Base-by-base conservation (phyloP, 75 land plant species). In the Azolla pinnata region DNA sequence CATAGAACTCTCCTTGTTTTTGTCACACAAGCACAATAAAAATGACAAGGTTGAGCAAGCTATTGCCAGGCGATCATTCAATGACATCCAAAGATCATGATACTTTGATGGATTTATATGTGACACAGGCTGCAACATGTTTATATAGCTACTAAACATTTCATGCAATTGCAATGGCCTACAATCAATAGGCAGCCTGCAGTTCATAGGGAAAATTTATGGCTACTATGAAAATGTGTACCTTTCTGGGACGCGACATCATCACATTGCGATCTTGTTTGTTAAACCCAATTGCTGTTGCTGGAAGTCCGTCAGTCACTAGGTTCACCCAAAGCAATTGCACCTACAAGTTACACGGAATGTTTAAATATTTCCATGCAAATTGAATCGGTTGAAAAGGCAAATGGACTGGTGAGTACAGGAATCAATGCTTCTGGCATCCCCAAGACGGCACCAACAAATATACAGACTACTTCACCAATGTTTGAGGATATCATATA, bases 401-500 rank as follows among this genome's bases (percentile, higher is more conserved):
- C 91, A 63, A n/a, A n/a, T n/a, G n/a, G n/a, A n/a, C n/a, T n/a
- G n/a, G n/a, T n/a, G n/a, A n/a, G n/a, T 75, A 92, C 98, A 60
- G 98, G 98, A 21, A 86, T 71, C 46, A 93, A 83, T 42, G 98
- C 86, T 54, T 93, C 98, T 33, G 98, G 98, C 70, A 93, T 88
- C 51, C 98, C 98, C 61, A 93, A 81, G 19, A 84, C 86, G 62
- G 98, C 98, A 49, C 97, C 98, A 40, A 89, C 90, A 75, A 93
- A 93, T 24, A 93, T 93, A 58, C 98, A 93, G 59, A 93, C 98
- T 49, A 93, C 98, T 77, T 93, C 98, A 55, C 98, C 98, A 75
- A 93, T 93, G 52, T 93, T 93, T 53, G 98, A 93, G 30, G 98
- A 93, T 26, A 93, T 90, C 98, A 93, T 93, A 71, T 93, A 93